Base-by-base conservation (phyloP, 228 moss, liverwort and hornwort genomes). In the Sphagnum magellanicum region DNA sequence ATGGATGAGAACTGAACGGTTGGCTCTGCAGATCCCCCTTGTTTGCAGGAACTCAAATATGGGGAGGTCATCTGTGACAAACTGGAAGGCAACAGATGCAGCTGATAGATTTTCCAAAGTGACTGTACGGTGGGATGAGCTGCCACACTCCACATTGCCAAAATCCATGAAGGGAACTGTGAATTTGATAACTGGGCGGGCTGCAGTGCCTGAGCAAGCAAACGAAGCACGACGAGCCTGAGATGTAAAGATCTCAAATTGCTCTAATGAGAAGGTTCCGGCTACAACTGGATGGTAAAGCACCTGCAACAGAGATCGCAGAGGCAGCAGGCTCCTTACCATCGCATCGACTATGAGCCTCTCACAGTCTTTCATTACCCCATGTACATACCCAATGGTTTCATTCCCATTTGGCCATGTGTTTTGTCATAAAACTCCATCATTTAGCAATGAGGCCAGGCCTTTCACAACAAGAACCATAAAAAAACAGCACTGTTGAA, bases 141-240 rank as follows among this genome's bases (percentile, higher is more conserved):
- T 76, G 77, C 93, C 90, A 47, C 73, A 76, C 85, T 91, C 91
- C 85, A 97, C 89, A 68, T 91, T 93, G 65, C 97, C 97, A 59
- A 97, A 97, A 72, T 97, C 91, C 81, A 97, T 81, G 53, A 90
- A 88, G 68, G 93, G 91, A 7, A 87, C 87, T 9, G 87, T 85
- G 68, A 97, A 84, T 70, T 80, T 91, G 63, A 97, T 77, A 50
- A 85, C 10, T 51, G 97, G 97, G 52, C 97, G 84, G 63, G 90
- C 82, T 55, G 97, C 91, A 10, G 88, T 97, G 78, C 97, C 97
- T 83, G 97, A 88, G 93, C 97, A 97, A 83, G 93, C 77, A 83
- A 97, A 97, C 67, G 89, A 78, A 68, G 91, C 97, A 89, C 91
- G 93, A 76, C 91, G 88, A 84, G 84, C 93, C 75, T 91, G 91